These are phyloP conservation scores for Scedosporium apiospermum DNA, from an alignment of 2,329 filamentous ascomycete genomes.

Conservation along the genomic window DNA sequence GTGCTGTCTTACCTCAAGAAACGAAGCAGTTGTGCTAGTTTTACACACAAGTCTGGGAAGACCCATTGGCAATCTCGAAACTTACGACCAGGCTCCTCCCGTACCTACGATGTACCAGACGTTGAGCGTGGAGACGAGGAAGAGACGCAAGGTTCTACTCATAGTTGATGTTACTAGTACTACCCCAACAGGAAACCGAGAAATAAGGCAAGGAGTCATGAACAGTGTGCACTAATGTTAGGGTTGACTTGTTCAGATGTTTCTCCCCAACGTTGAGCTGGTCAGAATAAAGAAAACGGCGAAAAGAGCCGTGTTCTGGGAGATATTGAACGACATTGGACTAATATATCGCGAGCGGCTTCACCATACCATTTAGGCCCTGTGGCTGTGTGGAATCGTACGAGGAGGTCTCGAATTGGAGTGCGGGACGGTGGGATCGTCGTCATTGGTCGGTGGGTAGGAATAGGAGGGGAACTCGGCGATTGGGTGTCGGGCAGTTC, in stretches of 20 bases:
- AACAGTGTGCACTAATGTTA: no score
- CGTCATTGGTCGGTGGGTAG: background rate
- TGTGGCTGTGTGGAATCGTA: slow-evolving; percentile 7
- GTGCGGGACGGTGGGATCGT: background rate
- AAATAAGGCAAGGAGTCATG: no score
- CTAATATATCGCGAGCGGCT: background rate
- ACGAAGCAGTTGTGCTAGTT: background rate
- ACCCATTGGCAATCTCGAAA: background rate
- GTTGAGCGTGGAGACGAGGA: no score
- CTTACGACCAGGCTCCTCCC: background rate
- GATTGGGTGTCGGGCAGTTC: background rate
- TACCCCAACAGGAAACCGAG: no score
- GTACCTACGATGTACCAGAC: no score
- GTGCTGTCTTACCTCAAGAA: background rate
- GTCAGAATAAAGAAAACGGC: no score
- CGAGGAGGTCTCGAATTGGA: background rate
- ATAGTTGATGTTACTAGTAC: no score
- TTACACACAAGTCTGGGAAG: background rate
- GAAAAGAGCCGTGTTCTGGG: no score
- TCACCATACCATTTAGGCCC: background rate
- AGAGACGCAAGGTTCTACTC: no score
- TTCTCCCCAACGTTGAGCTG: no score
- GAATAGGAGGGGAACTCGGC: background rate
- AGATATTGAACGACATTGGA: background rate
- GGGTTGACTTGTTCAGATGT: no score